Base-by-base conservation (phyloP, 2,329 filamentous ascomycete genomes). In the Fusarium tricinctum region DNA sequence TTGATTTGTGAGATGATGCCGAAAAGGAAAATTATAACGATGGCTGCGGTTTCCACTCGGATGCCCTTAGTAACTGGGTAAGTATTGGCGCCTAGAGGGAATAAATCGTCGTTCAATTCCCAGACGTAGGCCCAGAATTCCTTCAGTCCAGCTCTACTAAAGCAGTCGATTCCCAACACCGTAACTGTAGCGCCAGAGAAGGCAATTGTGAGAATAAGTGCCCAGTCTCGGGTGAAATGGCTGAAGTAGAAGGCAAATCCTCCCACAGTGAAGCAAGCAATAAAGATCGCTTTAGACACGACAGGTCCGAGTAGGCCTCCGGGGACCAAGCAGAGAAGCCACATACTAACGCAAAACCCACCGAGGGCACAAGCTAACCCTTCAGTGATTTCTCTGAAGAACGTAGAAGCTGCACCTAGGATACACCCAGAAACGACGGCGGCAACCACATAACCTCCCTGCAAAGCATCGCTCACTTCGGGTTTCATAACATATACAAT, bases 51-150 rank as follows among this genome's bases (percentile, higher is more conserved):
- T 77, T 98, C 95, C 15, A 96, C 94, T 39, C 89, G 88, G 57
- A 97, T 96, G 4, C 92, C 93, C 71, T 90, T 91, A 0, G 93
- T 97, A 14, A 97, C 81, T 0, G 95, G 95, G 76, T 97, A 98
- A 0, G 92, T 93, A 47, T 85, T 83, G 2, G 91, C 91, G 38
- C 88, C 86, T 3, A 93, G 81, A 0, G 94, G 94, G 73, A 98
- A 98, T 1, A 94, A 82, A 50, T 91, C 85, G 42, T 89, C 83
- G 77, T 97, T 97, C 39, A 98, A 80, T 45, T 82, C 82, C 95
- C 95, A 98, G 38, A 97, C 85, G 77, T 97, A 98, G 8, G 93
- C 86, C 95, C 95, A 98, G 71, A 97, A 97, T 77, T 98, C 95
- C 78, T 97, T 97, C 72, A 97, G 82, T 0, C 95, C 95, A n/a